Evolutionary conservation across 305 asterid genomes (phyloP), one percentile per base, ranked within the genome.

Genomic region (Stenogyne calaminthoides): DNA sequence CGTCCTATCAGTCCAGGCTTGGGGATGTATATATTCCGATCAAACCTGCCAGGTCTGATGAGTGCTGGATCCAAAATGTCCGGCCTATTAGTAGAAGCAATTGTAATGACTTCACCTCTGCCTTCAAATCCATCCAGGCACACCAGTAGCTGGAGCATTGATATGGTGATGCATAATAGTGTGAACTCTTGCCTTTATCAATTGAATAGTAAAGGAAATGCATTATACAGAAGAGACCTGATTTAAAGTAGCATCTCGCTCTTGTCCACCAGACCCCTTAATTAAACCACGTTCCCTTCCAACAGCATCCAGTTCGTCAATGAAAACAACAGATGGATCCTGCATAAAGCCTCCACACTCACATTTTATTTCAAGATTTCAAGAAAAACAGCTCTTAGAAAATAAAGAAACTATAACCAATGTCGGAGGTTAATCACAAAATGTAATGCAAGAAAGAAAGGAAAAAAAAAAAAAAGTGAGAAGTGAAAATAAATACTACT

Each of bases 321-420:
- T 95, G 87, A 90, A 95, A 73, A 95, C 99, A 72, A 95, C 96
- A 72, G 99, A 89, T 70, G 99, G 99, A 67, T 98, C 96, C 99
- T 94, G 83, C 52, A 44, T 18, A 72, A 69, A 84, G 55, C 52
- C 40, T 71, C 46, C 57, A 51, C 27, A 55, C 42, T 56, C 66
- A 44, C 42, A 69, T 73, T 34, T 55, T 61, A 64, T 62, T 54
- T 15, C 73, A 47, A 42, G 18, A 14, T 57, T 12, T 58, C 60
- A 15, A 40, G 54, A 37, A 66, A 29, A 70, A 52, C 25, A 34
- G 25, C 70, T 66, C 59, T 37, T 25, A 63, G 22, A 55, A n/a
- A 68, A 70, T 49, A 64, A 14, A 46, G 22, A 46, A 44, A 49
- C 55, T 36, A 19, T 12, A 65, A 69, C 56, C 25, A 10, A 69